phyloP scores from a whole-genome alignment of 2,329 filamentous ascomycete genomes.

The Epichloe scottii region DNA sequence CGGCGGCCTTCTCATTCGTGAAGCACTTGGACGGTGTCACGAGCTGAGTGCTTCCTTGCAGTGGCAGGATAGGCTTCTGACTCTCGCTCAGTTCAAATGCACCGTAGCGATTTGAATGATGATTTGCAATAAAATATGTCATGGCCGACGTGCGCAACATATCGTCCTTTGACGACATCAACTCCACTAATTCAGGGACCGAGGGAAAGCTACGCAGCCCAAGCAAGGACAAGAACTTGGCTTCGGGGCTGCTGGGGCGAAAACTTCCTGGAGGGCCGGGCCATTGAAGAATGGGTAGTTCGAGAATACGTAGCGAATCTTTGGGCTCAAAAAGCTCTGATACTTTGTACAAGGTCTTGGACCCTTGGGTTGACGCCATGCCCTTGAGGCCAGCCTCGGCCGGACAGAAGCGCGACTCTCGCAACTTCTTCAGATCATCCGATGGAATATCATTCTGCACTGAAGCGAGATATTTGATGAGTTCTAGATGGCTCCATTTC shows the following conservation, averaged over 20 bases:
- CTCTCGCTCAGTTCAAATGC: conserved; percentile 45
- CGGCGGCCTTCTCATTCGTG: conserved; percentile 61
- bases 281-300: conserved; percentile 72
- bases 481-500: conserved; percentile 84
- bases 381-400: conserved; percentile 52
- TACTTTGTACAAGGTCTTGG: conserved; percentile 51
- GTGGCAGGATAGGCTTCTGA: conserved; percentile 53
- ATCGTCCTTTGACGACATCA: conserved; percentile 55
- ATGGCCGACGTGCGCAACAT: conserved; percentile 55
- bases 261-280: conserved; percentile 53
- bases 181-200: conserved; percentile 60
- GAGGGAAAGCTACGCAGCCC: conserved; percentile 63
- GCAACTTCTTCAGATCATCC: conserved; percentile 68
- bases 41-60: conserved; percentile 56
- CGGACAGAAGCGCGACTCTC: conserved; percentile 68
- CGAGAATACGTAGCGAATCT: conserved; percentile 53
- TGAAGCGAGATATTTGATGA: conserved; percentile 88
- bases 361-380: conserved; percentile 39
- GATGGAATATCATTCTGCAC: conserved; percentile 79
- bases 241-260: conserved; percentile 55
- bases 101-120: conserved; percentile 65
- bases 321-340: conserved; percentile 75
- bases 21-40: conserved; percentile 69
- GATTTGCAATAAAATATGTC: conserved; percentile 71
- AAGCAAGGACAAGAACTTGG: conserved; percentile 56